Conservation (phyloP, 306 rosid genomes). For the Sicyos edulis region DNA sequence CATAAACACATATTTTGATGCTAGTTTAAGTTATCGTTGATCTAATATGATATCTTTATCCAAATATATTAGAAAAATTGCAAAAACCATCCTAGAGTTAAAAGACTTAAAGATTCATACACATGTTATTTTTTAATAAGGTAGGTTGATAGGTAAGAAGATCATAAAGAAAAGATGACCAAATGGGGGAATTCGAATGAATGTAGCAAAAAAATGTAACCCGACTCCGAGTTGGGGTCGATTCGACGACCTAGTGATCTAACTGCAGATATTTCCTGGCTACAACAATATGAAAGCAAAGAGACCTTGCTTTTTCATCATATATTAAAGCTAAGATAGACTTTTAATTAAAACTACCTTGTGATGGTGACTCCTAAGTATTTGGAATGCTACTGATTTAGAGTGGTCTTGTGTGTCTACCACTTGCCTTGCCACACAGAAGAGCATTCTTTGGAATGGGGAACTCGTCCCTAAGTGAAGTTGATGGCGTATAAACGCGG, state of each 20-base stretch:
- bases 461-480: constrained; percentile 23
- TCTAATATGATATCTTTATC: no score
- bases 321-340: neutral
- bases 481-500: constrained; percentile 23
- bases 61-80: no score
- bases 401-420: constrained; percentile 24
- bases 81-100: no score
- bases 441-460: constrained; percentile 29
- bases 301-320: constrained; percentile 9
- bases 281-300: constrained; percentile 13
- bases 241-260: neutral
- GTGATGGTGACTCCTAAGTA: neutral
- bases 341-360: constrained; percentile 1
- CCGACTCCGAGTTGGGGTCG: constrained; percentile 75
- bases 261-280: neutral
- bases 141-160: neutral
- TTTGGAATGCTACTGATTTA: constrained; percentile 11
- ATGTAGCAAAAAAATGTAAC: constrained; percentile 50
- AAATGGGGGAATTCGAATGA: constrained; percentile 27
- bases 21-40: no score
- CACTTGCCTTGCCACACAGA: constrained; percentile 22
- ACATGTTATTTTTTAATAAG: no score
- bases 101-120: no score
- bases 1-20: no score
- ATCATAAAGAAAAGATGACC: constrained; percentile 17